Evolutionary conservation across 2,329 filamentous ascomycete genomes (phyloP), one percentile per base, ranked within the genome.

Genomic region (Aspergillus udagawae): DNA sequence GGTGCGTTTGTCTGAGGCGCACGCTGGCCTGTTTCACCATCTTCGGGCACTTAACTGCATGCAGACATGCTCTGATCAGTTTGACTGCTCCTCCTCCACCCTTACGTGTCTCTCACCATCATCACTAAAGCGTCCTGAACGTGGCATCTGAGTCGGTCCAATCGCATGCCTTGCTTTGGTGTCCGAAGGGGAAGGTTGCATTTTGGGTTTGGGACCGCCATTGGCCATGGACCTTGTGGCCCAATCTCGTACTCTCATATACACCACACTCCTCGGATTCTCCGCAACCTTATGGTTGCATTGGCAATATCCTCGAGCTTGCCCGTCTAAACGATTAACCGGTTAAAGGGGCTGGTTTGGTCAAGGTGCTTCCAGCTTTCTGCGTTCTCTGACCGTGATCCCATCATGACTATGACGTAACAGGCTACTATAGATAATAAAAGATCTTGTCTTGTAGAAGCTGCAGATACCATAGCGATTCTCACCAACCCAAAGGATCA

Each of bases 11-110:
- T 21, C 4, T 27, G 44, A 50, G 50, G 51, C 47, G 29, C 47
- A 35, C 51, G 56, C 52, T 62, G 63, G 56, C 61, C 29, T 60
- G 67, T 70, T 70, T 70, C 68, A 70, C 58, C 54, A 56, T 58
- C 51, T 41, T 63, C 66, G 67, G 66, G 66, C 64, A 63, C 67
- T 68, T 69, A 57, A 59, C 66, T 62, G 25, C 48, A 60, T 66
- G 29, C 45, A 63, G 65, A 17, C 20, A 56, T 61, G 50, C 56
- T 65, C 53, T 57, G 53, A 52, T 61, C 28, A 12, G 28, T 7
- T 44, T 17, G 9, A 21, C 41, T 44, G 41, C 41, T 21, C 41
- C 8, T 17, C 42, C n/a, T 20, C n/a, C 42, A 12, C 42, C 49
- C 65, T 70, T 66, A 70, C 67, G 67, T 65, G 67, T 68, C 67